Base-by-base conservation (phyloP, 83 land plant genomes). In the Picea engelmannii region DNA sequence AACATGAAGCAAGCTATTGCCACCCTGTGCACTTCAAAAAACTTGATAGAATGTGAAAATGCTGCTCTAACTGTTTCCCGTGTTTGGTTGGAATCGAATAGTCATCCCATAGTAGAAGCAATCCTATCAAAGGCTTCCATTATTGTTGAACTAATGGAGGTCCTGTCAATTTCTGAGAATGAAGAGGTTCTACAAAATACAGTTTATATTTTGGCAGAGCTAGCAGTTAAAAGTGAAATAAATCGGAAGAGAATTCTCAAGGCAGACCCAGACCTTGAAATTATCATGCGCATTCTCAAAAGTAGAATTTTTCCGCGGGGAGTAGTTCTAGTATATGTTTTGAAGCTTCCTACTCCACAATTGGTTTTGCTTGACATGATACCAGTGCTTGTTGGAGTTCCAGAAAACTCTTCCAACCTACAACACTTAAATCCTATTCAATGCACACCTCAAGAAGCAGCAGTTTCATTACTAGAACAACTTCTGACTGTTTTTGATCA, bases 31-130 rank as follows among this genome's bases (percentile, higher is more conserved):
- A 79, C 63, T 62, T 76, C 85, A 31, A 80, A 82, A 31, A 80
- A 75, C n/a, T 68, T 85, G 25, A 55, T 24, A 59, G 85, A 85
- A 75, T 82, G 85, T 82, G 86, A 85, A 75, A 62, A 62, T n/a
- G 80, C 85, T 9, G 81, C 83, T 31, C 66, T 84, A 59, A 77
- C 38, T 21, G 66, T 82, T 49, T 42, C n/a, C 10, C 35, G 12
- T 55, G 60, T 82, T 61, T 85, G 85, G 85, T 17, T 69, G 20
- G 70, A 82, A 25, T 67, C 47, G 9, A 82, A 58, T 21, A 80
- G 85, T 64, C 21, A 76, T 55, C 69, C 66, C 66, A 4, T 66
- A 21, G 63, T 85, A 23, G 86, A 64, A 59, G 76, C 80, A 42
- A 77, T 71, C 75, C 80, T 85, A 16, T 79, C 81, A 58, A 85